Conservation (phyloP, 441 rosid species). For the Macaranga tanarius region DNA sequence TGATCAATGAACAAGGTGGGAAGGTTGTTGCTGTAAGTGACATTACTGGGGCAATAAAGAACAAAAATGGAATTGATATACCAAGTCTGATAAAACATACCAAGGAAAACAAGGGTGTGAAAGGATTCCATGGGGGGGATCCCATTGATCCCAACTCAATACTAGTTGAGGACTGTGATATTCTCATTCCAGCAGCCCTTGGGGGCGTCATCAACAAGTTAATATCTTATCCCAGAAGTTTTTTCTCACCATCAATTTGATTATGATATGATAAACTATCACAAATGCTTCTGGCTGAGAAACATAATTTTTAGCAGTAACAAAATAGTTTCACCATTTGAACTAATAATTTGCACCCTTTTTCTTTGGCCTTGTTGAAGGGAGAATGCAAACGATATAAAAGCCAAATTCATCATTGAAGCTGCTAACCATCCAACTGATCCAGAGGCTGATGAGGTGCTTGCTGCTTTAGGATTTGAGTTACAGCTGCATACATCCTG, state of each 20-base stretch:
- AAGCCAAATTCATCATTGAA: slow-evolving; percentile 89
- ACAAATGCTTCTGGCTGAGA: background rate
- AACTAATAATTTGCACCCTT: background rate
- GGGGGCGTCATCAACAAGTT: slow-evolving; percentile 95
- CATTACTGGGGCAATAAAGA: slow-evolving; percentile 88
- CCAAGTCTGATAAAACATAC: slow-evolving; percentile 56
- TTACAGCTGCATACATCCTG: background rate
- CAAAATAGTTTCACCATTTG: background rate
- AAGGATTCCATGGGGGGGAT: slow-evolving; percentile 72
- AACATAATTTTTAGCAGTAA: background rate
- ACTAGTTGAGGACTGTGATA: slow-evolving; percentile 85
- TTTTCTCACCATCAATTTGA: background rate
- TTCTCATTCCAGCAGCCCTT: slow-evolving; percentile 94
- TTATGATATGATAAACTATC: background rate
- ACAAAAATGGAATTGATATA: slow-evolving; percentile 76
- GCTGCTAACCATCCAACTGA: slow-evolving; percentile 99
- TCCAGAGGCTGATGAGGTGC: slow-evolving; percentile 97
- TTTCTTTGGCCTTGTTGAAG: slow-evolving; percentile 34
- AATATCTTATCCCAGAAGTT: background rate
- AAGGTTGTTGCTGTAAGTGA: slow-evolving; percentile 90
- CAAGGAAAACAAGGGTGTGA: slow-evolving; percentile 61
- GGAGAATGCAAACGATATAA: slow-evolving; percentile 87
- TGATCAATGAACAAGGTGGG: slow-evolving; percentile 89
- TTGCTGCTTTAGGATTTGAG: slow-evolving; percentile 11
- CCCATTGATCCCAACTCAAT: slow-evolving; percentile 60